These are phyloP conservation scores for Vigna trinervia DNA, from an alignment of 306 rosid species.

Conservation along the genomic window DNA sequence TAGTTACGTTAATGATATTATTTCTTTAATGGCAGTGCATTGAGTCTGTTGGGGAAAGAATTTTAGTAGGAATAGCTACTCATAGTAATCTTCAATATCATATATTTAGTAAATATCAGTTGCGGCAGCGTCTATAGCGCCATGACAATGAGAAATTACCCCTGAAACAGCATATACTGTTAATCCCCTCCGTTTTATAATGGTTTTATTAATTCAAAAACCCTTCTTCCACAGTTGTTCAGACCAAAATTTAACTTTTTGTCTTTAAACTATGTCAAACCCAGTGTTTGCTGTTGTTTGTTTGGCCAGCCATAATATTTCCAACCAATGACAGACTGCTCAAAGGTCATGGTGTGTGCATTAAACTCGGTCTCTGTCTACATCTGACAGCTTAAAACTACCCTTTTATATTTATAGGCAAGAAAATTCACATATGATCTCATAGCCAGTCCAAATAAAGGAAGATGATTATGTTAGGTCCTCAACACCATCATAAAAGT, in stretches of 20 bases:
- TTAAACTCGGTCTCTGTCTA: not conserved
- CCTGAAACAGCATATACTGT: not conserved
- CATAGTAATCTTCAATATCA: not conserved
- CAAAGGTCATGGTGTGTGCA: not conserved
- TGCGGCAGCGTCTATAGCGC: not conserved
- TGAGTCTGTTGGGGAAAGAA: not conserved
- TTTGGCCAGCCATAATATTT: too few species aligned
- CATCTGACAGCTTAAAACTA: not conserved
- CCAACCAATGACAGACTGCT: too few species aligned
- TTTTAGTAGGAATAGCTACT: slow-evolving; percentile 7
- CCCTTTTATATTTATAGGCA: not conserved
- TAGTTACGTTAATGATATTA: not conserved
- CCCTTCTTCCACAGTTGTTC: not conserved
- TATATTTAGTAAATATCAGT: not conserved
- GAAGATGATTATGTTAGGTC: not conserved
- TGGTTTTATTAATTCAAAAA: not conserved
- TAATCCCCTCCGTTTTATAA: not conserved
- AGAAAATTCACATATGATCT: not conserved
- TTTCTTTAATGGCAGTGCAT: not conserved
- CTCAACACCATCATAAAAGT: not conserved
- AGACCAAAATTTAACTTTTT: not conserved
- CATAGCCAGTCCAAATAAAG: not conserved
- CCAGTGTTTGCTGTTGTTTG: not conserved
- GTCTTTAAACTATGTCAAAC: not conserved
- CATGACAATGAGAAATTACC: not conserved